phyloP scores from a whole-genome alignment of 1,284 basidiomycete species.

The Tremellales sp. region DNA sequence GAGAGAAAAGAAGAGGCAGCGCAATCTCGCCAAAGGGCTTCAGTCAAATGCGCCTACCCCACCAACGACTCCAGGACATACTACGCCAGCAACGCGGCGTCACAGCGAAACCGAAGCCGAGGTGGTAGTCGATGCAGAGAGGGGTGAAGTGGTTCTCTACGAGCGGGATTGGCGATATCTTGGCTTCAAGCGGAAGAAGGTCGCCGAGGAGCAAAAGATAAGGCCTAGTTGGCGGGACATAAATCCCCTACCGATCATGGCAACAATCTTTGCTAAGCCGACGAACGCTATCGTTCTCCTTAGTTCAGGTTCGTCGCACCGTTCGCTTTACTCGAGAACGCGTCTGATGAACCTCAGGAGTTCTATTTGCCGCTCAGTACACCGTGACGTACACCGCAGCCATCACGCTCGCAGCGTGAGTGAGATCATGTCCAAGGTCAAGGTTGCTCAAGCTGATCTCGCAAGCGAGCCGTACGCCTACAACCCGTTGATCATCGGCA shows the following conservation, averaged over 20 bases:
- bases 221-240: conserved; percentile 64
- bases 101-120: conserved; percentile 2
- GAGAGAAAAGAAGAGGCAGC: conserved; percentile 22
- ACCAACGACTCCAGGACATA: conserved; percentile 14
- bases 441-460: not conserved
- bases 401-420: conserved; percentile 52
- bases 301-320: conserved; percentile 59
- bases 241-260: conserved; percentile 64
- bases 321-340: not conserved
- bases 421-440: not conserved
- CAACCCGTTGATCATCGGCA: conserved; percentile 65
- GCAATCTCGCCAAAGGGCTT: conserved; percentile 15
- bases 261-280: conserved; percentile 56
- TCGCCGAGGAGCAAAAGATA: conserved; percentile 42
- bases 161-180: conserved; percentile 5
- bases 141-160: conserved; percentile 13
- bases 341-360: conserved; percentile 48
- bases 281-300: conserved; percentile 66
- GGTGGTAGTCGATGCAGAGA: conserved; percentile 8
- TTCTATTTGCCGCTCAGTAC: conserved; percentile 67
- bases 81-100: not conserved
- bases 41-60: conserved; percentile 29
- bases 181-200: conserved; percentile 8
- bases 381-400: conserved; percentile 65
- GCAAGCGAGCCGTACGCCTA: conserved; percentile 60